Conservation (phyloP, 495 filamentous ascomycete species). For the Astrocystis sublimbata region DNA sequence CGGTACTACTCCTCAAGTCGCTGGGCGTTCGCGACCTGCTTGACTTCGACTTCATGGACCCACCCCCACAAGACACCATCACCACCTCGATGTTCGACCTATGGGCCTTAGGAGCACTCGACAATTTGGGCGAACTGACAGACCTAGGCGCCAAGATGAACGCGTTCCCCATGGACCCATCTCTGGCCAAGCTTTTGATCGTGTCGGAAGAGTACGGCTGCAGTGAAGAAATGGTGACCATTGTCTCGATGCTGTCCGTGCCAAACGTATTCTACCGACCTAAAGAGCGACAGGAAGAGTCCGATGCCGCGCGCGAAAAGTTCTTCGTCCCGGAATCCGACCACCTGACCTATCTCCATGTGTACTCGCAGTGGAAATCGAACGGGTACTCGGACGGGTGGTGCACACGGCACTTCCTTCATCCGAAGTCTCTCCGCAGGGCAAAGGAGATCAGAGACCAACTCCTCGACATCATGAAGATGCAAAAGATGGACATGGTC, state of each 20-base stretch:
- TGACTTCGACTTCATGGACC: slow-evolving; percentile 99
- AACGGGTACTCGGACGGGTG: slow-evolving; percentile 90
- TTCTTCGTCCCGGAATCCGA: slow-evolving; percentile 99
- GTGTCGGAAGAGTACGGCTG: slow-evolving; percentile 83
- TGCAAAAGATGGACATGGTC: slow-evolving; percentile 83
- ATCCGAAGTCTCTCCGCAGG: slow-evolving; percentile 84
- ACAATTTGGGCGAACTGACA: slow-evolving; percentile 92
- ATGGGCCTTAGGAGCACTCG: slow-evolving; percentile 92
- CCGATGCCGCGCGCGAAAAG: slow-evolving; percentile 94
- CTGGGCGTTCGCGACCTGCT: slow-evolving; percentile 91
- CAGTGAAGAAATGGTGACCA: slow-evolving; percentile 96
- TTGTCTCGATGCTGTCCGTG: slow-evolving; percentile 97
- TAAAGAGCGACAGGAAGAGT: slow-evolving; percentile 95
- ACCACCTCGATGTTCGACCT: slow-evolving; percentile 96
- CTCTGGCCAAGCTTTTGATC: slow-evolving; percentile 91
- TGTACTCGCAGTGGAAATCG: slow-evolving; percentile 92
- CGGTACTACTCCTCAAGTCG: slow-evolving; percentile 90
- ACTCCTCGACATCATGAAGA: slow-evolving; percentile 90
- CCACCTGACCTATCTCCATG: slow-evolving; percentile 92
- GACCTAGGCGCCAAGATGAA: slow-evolving; percentile 89
- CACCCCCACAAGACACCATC: slow-evolving; percentile 96
- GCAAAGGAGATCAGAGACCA: slow-evolving; percentile 95
- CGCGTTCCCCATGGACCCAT: slow-evolving; percentile 94
- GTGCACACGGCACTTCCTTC: slow-evolving; percentile 91
- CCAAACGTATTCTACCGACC: slow-evolving; percentile 97